A percentile compares a stretch with the other conserved stretches of the same genome.
phyloP scores from a whole-genome alignment of 495 filamentous ascomycete genomes.

The Hypomontagnella monticulosa region DNA sequence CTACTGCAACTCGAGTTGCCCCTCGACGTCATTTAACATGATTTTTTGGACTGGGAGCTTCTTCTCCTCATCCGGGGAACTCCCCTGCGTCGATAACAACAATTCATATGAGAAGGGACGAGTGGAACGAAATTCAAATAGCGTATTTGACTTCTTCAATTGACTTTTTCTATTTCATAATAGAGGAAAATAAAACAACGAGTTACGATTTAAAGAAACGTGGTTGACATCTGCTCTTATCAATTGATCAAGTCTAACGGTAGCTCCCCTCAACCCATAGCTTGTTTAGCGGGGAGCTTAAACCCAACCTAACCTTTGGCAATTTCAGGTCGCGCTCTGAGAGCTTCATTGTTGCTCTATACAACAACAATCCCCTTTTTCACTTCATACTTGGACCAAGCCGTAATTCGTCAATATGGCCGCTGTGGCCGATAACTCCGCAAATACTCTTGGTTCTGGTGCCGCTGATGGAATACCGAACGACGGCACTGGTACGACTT shows the following conservation, averaged over 20 bases:
- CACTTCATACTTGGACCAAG: slow-evolving; percentile 1
- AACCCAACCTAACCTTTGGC: slow-evolving; percentile 13
- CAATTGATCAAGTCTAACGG: slow-evolving; percentile 7
- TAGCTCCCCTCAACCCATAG: slow-evolving; percentile 31
- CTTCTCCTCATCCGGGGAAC: slow-evolving; percentile 31
- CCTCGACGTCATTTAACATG: slow-evolving; percentile 45
- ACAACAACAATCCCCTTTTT: slow-evolving; percentile 11
- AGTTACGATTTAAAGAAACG: slow-evolving; percentile 4
- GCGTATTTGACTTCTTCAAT: slow-evolving; percentile 9
- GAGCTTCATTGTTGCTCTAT: slow-evolving; percentile 6
- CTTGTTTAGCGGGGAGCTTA: slow-evolving; percentile 38
- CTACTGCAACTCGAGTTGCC: slow-evolving; percentile 24
- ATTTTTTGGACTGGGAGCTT: slow-evolving; percentile 28
- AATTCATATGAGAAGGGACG: slow-evolving; percentile 8
- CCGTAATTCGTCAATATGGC: slow-evolving; percentile 47
- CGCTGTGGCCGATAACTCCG: slow-evolving; percentile 48
- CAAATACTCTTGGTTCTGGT: slow-evolving; percentile 50
- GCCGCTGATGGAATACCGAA: slow-evolving; percentile 51
- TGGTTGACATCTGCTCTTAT: slow-evolving; percentile 14
- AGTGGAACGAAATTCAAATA: slow-evolving; percentile 6
- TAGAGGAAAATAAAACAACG: background rate
- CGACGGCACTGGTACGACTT: slow-evolving; percentile 58
- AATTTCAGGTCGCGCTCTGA: slow-evolving; percentile 4
- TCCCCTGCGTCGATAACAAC: slow-evolving; percentile 17
- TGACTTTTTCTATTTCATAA: background rate